Base-by-base conservation (phyloP, 2,329 filamentous ascomycete species). In the Leptosphaerulina australis region DNA sequence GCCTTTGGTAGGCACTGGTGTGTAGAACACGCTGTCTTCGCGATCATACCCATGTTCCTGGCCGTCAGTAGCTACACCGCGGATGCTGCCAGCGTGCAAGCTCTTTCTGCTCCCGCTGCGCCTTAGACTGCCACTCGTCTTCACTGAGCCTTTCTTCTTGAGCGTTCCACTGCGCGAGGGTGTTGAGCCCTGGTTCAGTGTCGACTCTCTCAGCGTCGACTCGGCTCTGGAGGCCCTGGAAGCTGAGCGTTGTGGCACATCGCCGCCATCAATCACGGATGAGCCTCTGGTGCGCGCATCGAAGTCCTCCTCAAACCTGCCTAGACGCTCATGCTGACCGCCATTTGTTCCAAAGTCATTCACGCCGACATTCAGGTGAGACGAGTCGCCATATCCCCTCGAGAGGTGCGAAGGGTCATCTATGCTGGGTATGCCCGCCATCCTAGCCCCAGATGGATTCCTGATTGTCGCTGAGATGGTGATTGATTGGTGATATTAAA, bases 1-100 rank as follows among this genome's bases (percentile, higher is more conserved):
- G 3, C 91, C 90, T 14, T 83, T 84, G 4, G 90, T 97, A 3
- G 92, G 94, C 25, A 99, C 88, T 1, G 94, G 94, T 38, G 91
- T 91, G 71, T 86, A 87, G 70, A 97, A 97, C 33, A 88, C 90
- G 74, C 89, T 97, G 69, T 92, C 88, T 68, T 90, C 86, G 51
- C 87, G 83, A 11, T 64, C 59, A 15, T 60, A 60, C 53, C 83
- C 81, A 53, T 90, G 87, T 55, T 91, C 87, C 4, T 77, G 83
- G 52, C 88, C 85, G 51, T 90, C 88, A 48, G 91, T 76, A 20
- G 83, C 85, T 49, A 96, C 79, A 64, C 91, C 95, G 62, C 86
- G 85, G 41, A 97, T 90, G 70, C 91, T 96, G 46, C 91, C 92
- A 21, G 92, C 90, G 67, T 86, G 87, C 75, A 90, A 83, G 72